A percentile compares a stretch with the other conserved stretches of the same genome.
Conservation (phyloP, 331 rosid species). For the Rosa hybrid region DNA sequence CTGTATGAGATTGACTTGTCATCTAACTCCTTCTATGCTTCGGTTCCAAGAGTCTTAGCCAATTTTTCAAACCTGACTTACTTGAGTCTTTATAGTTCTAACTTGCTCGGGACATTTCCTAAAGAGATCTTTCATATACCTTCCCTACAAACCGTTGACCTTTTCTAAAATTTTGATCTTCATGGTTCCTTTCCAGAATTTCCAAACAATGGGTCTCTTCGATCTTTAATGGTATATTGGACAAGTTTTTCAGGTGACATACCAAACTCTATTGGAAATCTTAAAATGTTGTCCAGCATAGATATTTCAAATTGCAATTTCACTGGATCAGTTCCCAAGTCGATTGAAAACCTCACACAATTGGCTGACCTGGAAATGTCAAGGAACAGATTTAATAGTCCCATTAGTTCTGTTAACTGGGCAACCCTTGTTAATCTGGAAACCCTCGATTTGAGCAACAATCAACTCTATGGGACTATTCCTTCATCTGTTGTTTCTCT, state of each 20-base stretch:
- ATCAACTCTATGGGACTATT: slow-evolving; percentile 20
- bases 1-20: not conserved
- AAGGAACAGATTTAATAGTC: slow-evolving; percentile 12
- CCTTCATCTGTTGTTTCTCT: not conserved
- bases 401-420: not conserved
- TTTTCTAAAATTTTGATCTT: not conserved
- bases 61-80: slow-evolving; percentile 23
- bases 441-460: slow-evolving; percentile 5
- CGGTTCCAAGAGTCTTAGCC: slow-evolving; percentile 37
- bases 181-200: slow-evolving; percentile 26
- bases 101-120: slow-evolving; percentile 43
- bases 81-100: not conserved
- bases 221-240: not conserved
- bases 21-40: slow-evolving; percentile 19
- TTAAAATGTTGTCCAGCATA: not conserved
- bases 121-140: slow-evolving; percentile 34
- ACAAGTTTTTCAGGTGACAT: not conserved
- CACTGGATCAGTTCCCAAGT: slow-evolving; percentile 12
- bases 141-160: slow-evolving; percentile 24
- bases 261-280: not conserved
- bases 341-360: slow-evolving; percentile 7
- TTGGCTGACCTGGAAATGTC: slow-evolving; percentile 6
- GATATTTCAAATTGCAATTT: not conserved
- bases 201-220: slow-evolving; percentile 12
- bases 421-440: not conserved